A percentile compares a stretch with the other conserved stretches of the same genome.
Conservation (phyloP, 768 basidiomycete genomes). For the Paxillus ammoniavirescens region DNA sequence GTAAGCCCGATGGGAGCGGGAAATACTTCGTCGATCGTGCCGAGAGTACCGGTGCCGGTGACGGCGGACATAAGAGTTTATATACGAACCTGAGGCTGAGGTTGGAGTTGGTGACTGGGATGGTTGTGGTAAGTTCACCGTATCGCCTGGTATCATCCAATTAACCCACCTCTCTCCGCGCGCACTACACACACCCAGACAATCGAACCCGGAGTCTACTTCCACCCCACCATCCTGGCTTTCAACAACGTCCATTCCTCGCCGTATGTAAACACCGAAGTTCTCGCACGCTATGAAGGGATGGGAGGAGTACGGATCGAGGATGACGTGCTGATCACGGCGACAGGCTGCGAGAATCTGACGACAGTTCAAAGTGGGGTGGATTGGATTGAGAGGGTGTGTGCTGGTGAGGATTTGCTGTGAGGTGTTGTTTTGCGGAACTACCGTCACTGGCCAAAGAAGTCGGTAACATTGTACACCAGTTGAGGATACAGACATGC, state of each 20-base stretch:
- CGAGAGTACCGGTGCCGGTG: conserved; percentile 62
- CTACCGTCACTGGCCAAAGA: too few relatives aligned
- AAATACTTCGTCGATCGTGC: conserved; percentile 71
- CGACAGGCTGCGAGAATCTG: conserved; percentile 75
- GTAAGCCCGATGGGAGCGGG: conserved; percentile 60
- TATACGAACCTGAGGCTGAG: conserved; percentile 81
- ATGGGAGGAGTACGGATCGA: conserved; percentile 95
- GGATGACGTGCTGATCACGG: conserved; percentile 82
- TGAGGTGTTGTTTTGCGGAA: conserved; percentile 6
- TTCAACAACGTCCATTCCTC: conserved; percentile 59
- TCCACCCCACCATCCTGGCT: conserved; percentile 75
- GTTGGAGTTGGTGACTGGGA: conserved; percentile 66
- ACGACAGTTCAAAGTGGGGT: conserved; percentile 84
- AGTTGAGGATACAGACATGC: too few relatives aligned
- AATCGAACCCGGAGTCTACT: conserved; percentile 89
- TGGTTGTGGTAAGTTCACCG: conserved; percentile 84
- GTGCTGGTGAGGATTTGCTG: conserved; percentile 53
- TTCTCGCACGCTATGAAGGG: conserved; percentile 51
- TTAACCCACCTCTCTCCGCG: neutral
- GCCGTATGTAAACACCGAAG: conserved; percentile 36
- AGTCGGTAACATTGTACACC: too few relatives aligned
- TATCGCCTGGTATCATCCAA: neutral
- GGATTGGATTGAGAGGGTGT: conserved; percentile 79
- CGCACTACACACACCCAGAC: conserved; percentile 47
- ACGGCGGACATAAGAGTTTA: conserved; percentile 59